Evolutionary conservation across 768 basidiomycete species (phyloP), one percentile per base, ranked within the genome.

Genomic region (Favolaschia claudopus): DNA sequence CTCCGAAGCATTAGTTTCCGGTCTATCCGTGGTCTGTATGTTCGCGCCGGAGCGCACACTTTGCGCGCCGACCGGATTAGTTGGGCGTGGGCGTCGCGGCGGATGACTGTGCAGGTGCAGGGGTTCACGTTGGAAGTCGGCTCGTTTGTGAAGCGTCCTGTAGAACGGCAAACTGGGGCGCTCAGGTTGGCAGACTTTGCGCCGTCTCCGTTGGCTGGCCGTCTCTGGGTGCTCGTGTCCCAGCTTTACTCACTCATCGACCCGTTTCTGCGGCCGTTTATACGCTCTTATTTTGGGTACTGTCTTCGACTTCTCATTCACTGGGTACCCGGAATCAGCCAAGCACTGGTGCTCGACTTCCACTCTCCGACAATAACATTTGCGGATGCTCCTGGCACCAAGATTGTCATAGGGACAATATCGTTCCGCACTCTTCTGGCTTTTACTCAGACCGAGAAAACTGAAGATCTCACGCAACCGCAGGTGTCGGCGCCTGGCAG

Each of bases 1-100:
- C 80, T 92, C 31, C 84, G 86, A 36, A 91, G 88, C 69, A 82
- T 92, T 54, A 92, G 91, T 68, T 76, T 89, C 34, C 84, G 89
- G 51, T 93, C 91, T 19, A 85, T 93, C 58, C 87, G 90, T 50
- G 91, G 91, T 31, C 76, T 93, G 20, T 91, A 88, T 72, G 81
- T 91, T 59, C 81, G 84, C 42, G 77, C 76, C 28, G 86, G 87
- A 27, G 73, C 70, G 45, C 75, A 79, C 50, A 83, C 80, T 25
- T 84, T 84, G 75, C 82, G 79, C 28, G 79, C 89, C n/a, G 89
- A 92, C 56, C 86, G 91, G 50, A 83, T 93, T 42, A 83, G 86
- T 47, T 90, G 87, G 72, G 79, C 82, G 54, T 82, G 78, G 69
- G 76, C 83, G 12, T 79, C 81, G 1, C 83, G 82, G 57, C 84